Conservation (phyloP, 2,329 filamentous ascomycete species). For the Nemania bipapillata region DNA sequence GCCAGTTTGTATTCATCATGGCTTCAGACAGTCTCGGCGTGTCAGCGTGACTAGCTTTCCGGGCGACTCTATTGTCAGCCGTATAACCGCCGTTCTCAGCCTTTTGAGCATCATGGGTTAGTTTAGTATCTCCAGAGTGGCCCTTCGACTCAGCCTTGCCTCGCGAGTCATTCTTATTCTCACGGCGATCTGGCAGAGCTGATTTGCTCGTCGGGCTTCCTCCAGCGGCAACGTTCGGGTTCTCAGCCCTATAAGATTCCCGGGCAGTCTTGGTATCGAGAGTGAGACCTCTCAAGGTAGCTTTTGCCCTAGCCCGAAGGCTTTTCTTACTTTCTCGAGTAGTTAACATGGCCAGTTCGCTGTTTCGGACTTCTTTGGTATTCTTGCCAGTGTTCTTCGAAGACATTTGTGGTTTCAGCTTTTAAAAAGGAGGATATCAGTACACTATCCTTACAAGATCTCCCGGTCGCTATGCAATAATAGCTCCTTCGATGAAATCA, state of each 20-base stretch:
- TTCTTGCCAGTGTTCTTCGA: not conserved
- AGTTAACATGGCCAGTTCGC: constrained; percentile 14
- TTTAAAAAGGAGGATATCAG: constrained; percentile 5
- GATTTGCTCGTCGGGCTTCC: not conserved
- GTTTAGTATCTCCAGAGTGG: constrained; percentile 17
- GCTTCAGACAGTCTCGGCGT: constrained; percentile 35
- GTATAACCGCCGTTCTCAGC: constrained; percentile 3
- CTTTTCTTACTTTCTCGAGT: constrained; percentile 7
- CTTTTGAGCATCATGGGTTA: constrained; percentile 4
- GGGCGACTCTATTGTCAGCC: not conserved
- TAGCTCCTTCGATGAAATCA: not conserved
- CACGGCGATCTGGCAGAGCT: not conserved
- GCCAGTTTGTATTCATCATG: constrained; percentile 41
- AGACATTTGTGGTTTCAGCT: not conserved
- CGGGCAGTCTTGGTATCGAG: constrained; percentile 27
- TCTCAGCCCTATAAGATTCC: not conserved
- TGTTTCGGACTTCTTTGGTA: not conserved
- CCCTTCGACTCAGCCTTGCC: constrained; percentile 8
- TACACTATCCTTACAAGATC: not conserved
- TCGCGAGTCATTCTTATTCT: constrained; percentile 19
- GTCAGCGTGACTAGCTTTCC: constrained; percentile 21
- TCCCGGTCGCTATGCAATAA: not conserved
- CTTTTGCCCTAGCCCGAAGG: constrained; percentile 27
- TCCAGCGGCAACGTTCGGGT: not conserved
- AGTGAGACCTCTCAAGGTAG: constrained; percentile 23